These are phyloP conservation scores for Botryococcus braunii DNA, from an alignment of 163 green algal genomes.

Conservation along the genomic window DNA sequence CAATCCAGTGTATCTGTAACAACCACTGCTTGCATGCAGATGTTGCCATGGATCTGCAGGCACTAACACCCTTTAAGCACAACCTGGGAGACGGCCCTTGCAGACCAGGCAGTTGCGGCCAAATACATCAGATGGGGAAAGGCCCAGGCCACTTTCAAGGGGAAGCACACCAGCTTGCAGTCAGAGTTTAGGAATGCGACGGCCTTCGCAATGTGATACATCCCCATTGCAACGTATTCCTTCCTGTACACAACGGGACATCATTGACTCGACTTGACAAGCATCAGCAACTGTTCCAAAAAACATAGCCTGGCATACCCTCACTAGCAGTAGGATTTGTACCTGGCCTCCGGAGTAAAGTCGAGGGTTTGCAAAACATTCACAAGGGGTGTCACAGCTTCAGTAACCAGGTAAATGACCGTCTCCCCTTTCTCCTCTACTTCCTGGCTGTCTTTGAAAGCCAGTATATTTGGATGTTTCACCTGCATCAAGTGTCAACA, in stretches of 20 bases:
- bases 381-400: constrained; percentile 73
- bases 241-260: constrained; percentile 26
- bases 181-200: constrained; percentile 95
- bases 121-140: too few relatives aligned
- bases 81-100: too few relatives aligned
- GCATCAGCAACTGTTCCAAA: too few relatives aligned
- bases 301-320: too few relatives aligned
- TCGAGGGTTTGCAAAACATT: constrained; percentile 64
- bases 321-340: too few relatives aligned
- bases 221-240: constrained; percentile 86
- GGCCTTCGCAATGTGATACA: constrained; percentile 79
- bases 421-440: constrained; percentile 60
- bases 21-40: constrained; percentile 78
- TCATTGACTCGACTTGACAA: too few relatives aligned
- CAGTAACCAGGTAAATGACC: constrained; percentile 89
- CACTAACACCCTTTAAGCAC: neutral
- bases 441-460: constrained; percentile 84
- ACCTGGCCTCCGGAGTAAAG: constrained; percentile 52
- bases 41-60: constrained; percentile 79
- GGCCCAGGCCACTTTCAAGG: too few relatives aligned
- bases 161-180: constrained; percentile 70
- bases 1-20: constrained; percentile 91
- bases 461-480: constrained; percentile 87
- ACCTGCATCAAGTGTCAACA: constrained; percentile 42
- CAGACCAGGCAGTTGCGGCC: too few relatives aligned